These are phyloP conservation scores for Lizanozyma gosingica DNA, from an alignment of 1,139 yeast species.

Conservation along the genomic window DNA sequence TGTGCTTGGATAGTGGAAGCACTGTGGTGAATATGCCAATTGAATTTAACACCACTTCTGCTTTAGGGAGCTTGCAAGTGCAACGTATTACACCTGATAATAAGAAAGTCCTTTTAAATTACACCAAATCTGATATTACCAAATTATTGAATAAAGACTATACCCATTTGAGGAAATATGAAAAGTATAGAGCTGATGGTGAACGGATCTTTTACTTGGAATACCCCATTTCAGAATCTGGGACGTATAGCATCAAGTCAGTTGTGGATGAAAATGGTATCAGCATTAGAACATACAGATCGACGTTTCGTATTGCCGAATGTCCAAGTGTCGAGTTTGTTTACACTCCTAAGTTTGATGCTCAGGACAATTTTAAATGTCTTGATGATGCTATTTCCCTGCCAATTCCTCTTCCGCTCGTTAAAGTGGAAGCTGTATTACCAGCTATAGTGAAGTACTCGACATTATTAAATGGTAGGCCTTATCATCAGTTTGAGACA, in stretches of 20 bases:
- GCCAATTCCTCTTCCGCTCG: constrained; percentile 24
- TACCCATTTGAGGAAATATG: constrained; percentile 20
- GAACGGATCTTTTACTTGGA: constrained; percentile 38
- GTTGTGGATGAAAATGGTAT: constrained; percentile 61
- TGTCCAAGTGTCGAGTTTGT: constrained; percentile 67
- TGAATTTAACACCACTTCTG: constrained; percentile 72
- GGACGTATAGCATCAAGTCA: constrained; percentile 57
- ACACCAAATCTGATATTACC: constrained; percentile 47
- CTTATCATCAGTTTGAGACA: background rate
- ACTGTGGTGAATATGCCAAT: constrained; percentile 50
- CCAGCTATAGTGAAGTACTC: constrained; percentile 62
- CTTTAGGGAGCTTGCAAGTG: constrained; percentile 60
- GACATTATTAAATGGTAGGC: constrained; percentile 40
- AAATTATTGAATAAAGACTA: constrained; percentile 35
- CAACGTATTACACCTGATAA: constrained; percentile 52
- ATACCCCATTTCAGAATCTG: constrained; percentile 58
- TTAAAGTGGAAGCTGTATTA: constrained; percentile 63
- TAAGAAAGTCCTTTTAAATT: constrained; percentile 42
- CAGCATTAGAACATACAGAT: constrained; percentile 53
- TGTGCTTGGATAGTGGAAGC: constrained; percentile 45
- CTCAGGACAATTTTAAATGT: constrained; percentile 43
- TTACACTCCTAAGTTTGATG: constrained; percentile 19
- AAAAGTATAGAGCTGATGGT: constrained; percentile 16
- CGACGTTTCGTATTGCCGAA: constrained; percentile 56
- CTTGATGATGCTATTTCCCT: constrained; percentile 51